These are phyloP conservation scores for Naganishia liquefaciens DNA, from an alignment of 1,284 basidiomycete species.

Conservation along the genomic window DNA sequence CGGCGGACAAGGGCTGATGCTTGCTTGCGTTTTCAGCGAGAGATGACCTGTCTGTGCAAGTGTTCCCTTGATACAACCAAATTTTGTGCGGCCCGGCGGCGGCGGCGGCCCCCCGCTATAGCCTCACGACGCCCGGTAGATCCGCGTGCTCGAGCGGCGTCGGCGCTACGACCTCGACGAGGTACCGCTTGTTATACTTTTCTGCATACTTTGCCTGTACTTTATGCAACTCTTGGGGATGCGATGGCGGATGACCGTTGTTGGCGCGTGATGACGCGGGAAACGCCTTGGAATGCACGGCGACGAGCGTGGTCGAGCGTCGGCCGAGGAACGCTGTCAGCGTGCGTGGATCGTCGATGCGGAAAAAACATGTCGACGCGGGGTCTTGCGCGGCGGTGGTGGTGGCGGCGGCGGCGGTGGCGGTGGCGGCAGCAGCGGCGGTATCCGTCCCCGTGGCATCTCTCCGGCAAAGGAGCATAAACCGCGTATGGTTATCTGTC, in stretches of 20 bases:
- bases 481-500: conserved; percentile 53
- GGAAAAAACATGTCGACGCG: conserved; percentile 4
- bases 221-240: not conserved
- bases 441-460: not conserved
- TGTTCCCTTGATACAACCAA: too few species aligned
- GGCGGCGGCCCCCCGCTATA: too few species aligned
- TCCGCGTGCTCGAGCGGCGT: not conserved
- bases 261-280: not conserved
- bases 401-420: not conserved
- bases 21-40: not conserved
- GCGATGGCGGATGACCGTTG: not conserved
- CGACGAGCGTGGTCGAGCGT: not conserved
- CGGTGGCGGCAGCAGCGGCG: not conserved
- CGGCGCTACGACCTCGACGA: conserved; percentile 17
- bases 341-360: not conserved
- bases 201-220: not conserved
- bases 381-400: not conserved
- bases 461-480: conserved; percentile 42
- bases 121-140: conserved; percentile 1
- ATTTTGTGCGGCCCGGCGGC: too few species aligned
- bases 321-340: not conserved
- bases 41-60: too few species aligned
- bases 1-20: too few species aligned
- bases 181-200: conserved; percentile 24
- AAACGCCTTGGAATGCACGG: conserved; percentile 11